Base-by-base conservation (phyloP, 495 filamentous ascomycete species). In the Haplographium delicatum region DNA sequence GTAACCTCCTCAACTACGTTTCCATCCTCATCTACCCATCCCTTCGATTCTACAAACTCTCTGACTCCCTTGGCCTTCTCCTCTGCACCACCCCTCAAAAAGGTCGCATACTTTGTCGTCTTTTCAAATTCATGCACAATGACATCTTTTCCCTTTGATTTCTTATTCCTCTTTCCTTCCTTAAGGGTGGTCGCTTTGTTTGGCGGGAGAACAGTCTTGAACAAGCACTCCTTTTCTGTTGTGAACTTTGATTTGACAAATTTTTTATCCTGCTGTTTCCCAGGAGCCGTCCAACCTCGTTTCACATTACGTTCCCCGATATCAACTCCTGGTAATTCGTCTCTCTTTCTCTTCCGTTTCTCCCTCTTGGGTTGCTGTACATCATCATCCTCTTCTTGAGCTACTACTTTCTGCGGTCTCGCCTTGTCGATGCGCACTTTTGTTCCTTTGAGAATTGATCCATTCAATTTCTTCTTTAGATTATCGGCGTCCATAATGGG, bases 391-490 rank as follows among this genome's bases (percentile, higher is more conserved):
- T 71, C 69, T 58, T 62, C 58, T 55, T 25, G 64, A 57, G 38
- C 67, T 56, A 31, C 54, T 33, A 41, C 65, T 39, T 71, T 67
- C 22, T 56, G 25, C 24, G 67, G 66, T 13, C 77, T 79, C 15
- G 93, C 91, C 15, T 81, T 75, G 56, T 95, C 87, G 27, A 98
- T 78, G 38, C 81, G 79, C 51, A 97, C 79, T 64, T 95, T 97
- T 34, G 76, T 73, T 26, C 93, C 93, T 50, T 84, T 94, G 20
- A 97, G 68, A 11, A 89, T 83, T 4, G 84, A 78, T 7, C 91
- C 91, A 71, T 95, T 86, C n/a, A 97, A 75, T 63, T 94, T 96
- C 73, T 89, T 91, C 66, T 83, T 86, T 24, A 97, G 69, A 61
- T 90, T 94, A 3, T 91, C 83, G 4, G 90, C 93, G 54, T 93